Conservation (phyloP, 305 asterid genomes). For the Salvia sclarea region DNA sequence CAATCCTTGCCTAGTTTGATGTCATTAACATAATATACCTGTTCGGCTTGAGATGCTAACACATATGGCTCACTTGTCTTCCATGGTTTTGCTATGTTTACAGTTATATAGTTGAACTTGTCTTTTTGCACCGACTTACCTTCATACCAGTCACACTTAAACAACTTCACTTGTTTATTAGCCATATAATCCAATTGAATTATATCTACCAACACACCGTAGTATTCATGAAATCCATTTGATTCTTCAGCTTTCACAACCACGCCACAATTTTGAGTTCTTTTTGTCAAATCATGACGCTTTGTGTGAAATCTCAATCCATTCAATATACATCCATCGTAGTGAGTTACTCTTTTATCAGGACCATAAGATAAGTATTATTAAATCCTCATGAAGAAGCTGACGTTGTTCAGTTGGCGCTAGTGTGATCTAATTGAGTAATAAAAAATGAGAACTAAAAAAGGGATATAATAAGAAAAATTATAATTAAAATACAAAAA, state of each 20-base stretch:
- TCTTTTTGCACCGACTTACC: neutral
- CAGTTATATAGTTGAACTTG: neutral
- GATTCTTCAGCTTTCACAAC: slow-evolving; percentile 10
- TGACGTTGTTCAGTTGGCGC: neutral
- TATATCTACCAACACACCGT: neutral
- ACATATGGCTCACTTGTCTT: neutral
- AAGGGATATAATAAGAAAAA: too few relatives aligned
- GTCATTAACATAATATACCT: neutral
- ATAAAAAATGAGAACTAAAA: neutral
- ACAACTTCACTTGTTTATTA: neutral
- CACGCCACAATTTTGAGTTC: slow-evolving; percentile 11
- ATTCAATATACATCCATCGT: slow-evolving; percentile 18
- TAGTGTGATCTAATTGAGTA: neutral
- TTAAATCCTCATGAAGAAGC: neutral
- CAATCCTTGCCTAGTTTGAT: neutral
- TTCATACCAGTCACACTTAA: slow-evolving; percentile 11
- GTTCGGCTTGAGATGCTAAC: neutral
- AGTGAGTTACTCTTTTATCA: slow-evolving; percentile 18
- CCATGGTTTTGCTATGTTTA: neutral
- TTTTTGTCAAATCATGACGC: neutral
- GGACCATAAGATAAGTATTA: slow-evolving; percentile 20
- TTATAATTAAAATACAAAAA: neutral
- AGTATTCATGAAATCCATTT: neutral
- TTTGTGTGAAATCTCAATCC: neutral
- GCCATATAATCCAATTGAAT: neutral